Conservation (phyloP, 345 rosid species). For the Citrus sp. region DNA sequence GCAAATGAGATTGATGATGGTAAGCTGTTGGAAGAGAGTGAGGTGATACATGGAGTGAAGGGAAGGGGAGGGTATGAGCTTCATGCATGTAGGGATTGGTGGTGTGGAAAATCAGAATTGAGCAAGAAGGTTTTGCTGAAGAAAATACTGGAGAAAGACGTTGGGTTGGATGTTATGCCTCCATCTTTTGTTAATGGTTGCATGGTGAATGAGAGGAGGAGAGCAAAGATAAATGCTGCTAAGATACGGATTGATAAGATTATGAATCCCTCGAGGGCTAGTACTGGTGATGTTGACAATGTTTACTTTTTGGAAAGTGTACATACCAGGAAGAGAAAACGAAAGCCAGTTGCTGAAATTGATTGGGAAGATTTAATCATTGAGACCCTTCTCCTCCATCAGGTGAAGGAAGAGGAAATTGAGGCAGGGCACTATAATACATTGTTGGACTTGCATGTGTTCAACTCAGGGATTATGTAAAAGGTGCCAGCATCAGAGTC, state of each 20-base stretch:
- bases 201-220: slow-evolving; percentile 45
- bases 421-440: slow-evolving; percentile 76
- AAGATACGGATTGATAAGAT: slow-evolving; percentile 51
- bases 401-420: slow-evolving; percentile 72
- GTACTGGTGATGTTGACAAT: slow-evolving; percentile 10
- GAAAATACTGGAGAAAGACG: slow-evolving; percentile 67
- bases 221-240: slow-evolving; percentile 61
- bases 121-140: slow-evolving; percentile 66
- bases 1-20: slow-evolving; percentile 23
- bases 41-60: slow-evolving; percentile 6
- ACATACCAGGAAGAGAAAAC: slow-evolving; percentile 35
- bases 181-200: slow-evolving; percentile 60
- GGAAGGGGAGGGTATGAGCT: slow-evolving; percentile 18
- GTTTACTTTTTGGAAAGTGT: slow-evolving; percentile 4
- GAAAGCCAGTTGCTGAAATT: slow-evolving; percentile 33
- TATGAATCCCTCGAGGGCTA: slow-evolving; percentile 37
- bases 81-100: slow-evolving; percentile 49
- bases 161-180: slow-evolving; percentile 64
- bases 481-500: background rate
- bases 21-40: slow-evolving; percentile 8
- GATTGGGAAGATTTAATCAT: slow-evolving; percentile 90
- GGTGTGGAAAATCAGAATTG: slow-evolving; percentile 72
- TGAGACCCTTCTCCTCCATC: slow-evolving; percentile 69
- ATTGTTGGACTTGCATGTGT: slow-evolving; percentile 63
- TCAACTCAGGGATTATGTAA: slow-evolving; percentile 44